phyloP scores from a whole-genome alignment of 2,329 filamentous ascomycete species.

The Incumbomyces delicatus region DNA sequence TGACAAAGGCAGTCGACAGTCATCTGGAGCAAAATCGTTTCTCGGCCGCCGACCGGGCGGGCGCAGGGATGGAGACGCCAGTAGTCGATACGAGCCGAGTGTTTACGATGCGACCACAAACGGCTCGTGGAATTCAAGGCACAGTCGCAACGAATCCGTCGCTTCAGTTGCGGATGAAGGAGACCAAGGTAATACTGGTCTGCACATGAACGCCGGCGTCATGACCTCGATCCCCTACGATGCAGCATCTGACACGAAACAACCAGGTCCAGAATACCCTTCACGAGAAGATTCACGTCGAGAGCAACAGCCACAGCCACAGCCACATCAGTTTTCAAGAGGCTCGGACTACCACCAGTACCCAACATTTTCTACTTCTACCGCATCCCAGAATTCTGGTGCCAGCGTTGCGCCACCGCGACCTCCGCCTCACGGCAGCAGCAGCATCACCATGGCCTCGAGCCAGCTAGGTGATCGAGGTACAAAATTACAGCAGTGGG shows the following conservation, averaged over 20 bases:
- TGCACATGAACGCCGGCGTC: slow-evolving; percentile 68
- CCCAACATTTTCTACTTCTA: slow-evolving; percentile 56
- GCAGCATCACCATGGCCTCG: slow-evolving; percentile 57
- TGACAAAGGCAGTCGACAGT: slow-evolving; percentile 72
- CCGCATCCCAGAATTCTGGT: slow-evolving; percentile 39
- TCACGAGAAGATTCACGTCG: slow-evolving; percentile 55
- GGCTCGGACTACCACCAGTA: slow-evolving; percentile 83
- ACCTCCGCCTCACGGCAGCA: slow-evolving; percentile 44
- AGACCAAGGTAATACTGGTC: slow-evolving; percentile 49
- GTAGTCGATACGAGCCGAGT: slow-evolving; percentile 42
- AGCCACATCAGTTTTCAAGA: slow-evolving; percentile 73
- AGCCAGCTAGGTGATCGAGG: slow-evolving; percentile 59
- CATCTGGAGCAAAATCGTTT: slow-evolving; percentile 70
- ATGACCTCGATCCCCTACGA: slow-evolving; percentile 88
- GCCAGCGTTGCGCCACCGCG: slow-evolving; percentile 53
- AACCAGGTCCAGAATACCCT: slow-evolving; percentile 63
- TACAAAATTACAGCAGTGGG: slow-evolving; percentile 71
- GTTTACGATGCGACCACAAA: slow-evolving; percentile 31
- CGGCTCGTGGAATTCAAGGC: slow-evolving; percentile 62
- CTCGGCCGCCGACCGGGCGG: slow-evolving; percentile 72
- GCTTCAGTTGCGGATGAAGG: slow-evolving; percentile 60
- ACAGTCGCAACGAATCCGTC: slow-evolving; percentile 61
- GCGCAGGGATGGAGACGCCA: slow-evolving; percentile 56
- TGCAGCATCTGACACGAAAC: slow-evolving; percentile 55
- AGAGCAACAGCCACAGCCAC: slow-evolving; percentile 57